Conservation (phyloP, 1,139 yeast genomes). For the Schwanniomyces etchellsii region DNA sequence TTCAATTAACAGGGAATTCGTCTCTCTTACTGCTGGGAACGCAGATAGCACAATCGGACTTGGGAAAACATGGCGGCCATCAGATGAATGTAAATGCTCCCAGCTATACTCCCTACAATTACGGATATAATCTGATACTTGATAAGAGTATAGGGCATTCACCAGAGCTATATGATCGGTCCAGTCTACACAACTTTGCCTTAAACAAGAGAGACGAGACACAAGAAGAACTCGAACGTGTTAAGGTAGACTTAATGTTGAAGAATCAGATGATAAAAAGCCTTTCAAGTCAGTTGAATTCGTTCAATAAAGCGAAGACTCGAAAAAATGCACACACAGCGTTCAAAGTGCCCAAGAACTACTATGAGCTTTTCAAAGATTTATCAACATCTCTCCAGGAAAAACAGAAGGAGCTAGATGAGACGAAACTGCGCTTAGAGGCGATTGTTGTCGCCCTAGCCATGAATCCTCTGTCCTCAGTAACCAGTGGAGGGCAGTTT, state of each 20-base stretch:
- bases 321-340: constrained; percentile 5
- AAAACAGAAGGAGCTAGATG: constrained; percentile 51
- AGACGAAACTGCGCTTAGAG: constrained; percentile 58
- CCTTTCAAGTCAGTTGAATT: constrained; percentile 25
- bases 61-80: constrained; percentile 1
- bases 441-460: constrained; percentile 41
- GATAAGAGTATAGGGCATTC: not conserved
- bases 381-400: constrained; percentile 45
- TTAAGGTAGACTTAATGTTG: constrained; percentile 27
- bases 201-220: constrained; percentile 2
- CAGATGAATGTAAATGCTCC: constrained; percentile 24
- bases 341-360: constrained; percentile 34
- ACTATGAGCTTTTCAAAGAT: constrained; percentile 44
- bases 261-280: constrained; percentile 32
- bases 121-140: not conserved
- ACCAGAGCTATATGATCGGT: constrained; percentile 7
- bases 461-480: constrained; percentile 13
- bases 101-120: constrained; percentile 20
- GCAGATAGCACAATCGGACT: constrained; percentile 1
- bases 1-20: constrained; percentile 2
- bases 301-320: constrained; percentile 11
- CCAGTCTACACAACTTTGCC: constrained; percentile 7
- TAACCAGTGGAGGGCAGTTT: constrained; percentile 47
- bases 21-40: constrained; percentile 3
- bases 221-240: constrained; percentile 19